Evolutionary conservation across 2,329 filamentous ascomycete species (phyloP).

Genomic region (Xylariales sp.): DNA sequence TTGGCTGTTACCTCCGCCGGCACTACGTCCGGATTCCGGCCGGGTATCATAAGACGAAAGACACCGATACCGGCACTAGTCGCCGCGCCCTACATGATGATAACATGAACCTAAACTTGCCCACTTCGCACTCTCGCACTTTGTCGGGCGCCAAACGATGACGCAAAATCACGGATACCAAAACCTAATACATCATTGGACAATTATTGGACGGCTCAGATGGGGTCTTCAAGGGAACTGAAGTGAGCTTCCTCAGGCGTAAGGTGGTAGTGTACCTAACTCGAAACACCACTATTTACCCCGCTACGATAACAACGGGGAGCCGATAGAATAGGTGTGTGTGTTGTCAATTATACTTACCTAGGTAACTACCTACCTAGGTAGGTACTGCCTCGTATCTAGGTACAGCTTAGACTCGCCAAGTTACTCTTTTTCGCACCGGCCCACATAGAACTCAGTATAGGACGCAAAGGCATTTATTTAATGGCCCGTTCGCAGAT

Average conservation of each 20-base stretch:
- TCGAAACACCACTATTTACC: conserved; percentile 26
- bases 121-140: background rate
- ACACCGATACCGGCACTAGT: conserved; percentile 33
- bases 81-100: conserved; percentile 10
- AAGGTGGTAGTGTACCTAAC: conserved; percentile 24
- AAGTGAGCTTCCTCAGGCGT: conserved; percentile 30
- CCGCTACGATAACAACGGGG: conserved; percentile 28
- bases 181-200: conserved; percentile 20
- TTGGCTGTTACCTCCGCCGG: conserved; percentile 6
- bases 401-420: background rate
- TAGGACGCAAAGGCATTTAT: background rate
- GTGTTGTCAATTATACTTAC: background rate
- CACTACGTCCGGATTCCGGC: conserved; percentile 19
- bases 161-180: conserved; percentile 30
- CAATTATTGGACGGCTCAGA: conserved; percentile 19
- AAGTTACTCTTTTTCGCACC: background rate
- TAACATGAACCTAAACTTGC: conserved; percentile 9
- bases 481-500: background rate
- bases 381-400: too few relatives aligned
- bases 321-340: background rate
- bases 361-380: background rate
- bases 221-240: conserved; percentile 22
- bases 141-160: conserved; percentile 26
- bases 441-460: background rate
- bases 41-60: conserved; percentile 18